A percentile compares a stretch with the other conserved stretches of the same genome.
Conservation (phyloP, 257 asterid genomes). For the Nicotiana benthamiana region DNA sequence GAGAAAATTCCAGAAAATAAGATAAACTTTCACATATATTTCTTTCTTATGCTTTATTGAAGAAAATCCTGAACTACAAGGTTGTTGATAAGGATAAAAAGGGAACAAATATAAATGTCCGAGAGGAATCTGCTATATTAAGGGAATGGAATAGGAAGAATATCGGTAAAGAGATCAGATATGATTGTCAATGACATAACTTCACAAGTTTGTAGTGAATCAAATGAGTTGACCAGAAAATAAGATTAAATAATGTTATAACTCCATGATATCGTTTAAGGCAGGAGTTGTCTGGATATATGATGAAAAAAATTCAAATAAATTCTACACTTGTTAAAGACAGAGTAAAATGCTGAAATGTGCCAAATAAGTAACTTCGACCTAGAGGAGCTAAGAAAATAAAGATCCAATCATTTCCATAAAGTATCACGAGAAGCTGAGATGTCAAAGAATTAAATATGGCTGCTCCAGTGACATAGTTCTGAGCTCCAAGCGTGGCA, state of each 20-base stretch:
- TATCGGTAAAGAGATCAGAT: background rate
- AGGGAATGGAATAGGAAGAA: background rate
- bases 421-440: background rate
- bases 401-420: background rate
- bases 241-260: background rate
- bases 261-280: background rate
- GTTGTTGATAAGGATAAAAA: background rate
- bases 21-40: background rate
- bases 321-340: background rate
- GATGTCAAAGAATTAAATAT: background rate
- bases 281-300: background rate
- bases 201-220: background rate
- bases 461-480: background rate
- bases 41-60: background rate
- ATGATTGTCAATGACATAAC: constrained; percentile 1
- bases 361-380: background rate
- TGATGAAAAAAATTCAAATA: background rate
- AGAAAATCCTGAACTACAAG: background rate
- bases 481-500: background rate
- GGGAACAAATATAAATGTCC: background rate
- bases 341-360: background rate
- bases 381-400: background rate
- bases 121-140: background rate
- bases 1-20: constrained; percentile 1
- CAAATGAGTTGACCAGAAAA: background rate